A percentile compares a stretch with the other conserved stretches of the same genome.
Evolutionary conservation across 2,329 filamentous ascomycete species (phyloP).

Genomic region (Talaromyces piceae): DNA sequence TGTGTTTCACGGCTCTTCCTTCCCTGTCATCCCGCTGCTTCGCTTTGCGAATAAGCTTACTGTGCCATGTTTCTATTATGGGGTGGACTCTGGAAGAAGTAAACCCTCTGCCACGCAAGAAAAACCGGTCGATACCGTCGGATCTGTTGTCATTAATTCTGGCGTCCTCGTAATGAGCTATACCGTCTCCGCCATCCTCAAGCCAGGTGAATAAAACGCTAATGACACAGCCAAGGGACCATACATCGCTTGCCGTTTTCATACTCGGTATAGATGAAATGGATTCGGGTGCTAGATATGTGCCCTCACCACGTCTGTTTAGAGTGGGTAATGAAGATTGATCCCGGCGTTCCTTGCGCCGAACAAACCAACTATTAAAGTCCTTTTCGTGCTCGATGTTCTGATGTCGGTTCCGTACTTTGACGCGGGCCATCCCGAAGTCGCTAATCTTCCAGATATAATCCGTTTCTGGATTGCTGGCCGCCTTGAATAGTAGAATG

Average conservation of each 20-base stretch:
- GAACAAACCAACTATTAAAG: constrained; percentile 21
- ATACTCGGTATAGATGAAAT: constrained; percentile 19
- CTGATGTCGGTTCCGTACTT: constrained; percentile 17
- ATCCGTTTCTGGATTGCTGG: constrained; percentile 15
- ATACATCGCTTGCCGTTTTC: constrained; percentile 32
- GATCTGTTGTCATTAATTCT: constrained; percentile 16
- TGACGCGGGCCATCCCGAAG: constrained; percentile 37
- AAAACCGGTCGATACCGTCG: constrained; percentile 14
- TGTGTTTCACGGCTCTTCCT: constrained; percentile 16
- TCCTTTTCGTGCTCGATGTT: constrained; percentile 20
- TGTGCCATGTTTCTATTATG: constrained; percentile 5
- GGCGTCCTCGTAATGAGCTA: constrained; percentile 16
- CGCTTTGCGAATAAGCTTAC: constrained; percentile 5
- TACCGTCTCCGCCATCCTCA: constrained; percentile 21
- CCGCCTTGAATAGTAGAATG: constrained; percentile 21
- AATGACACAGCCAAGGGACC: constrained; percentile 36
- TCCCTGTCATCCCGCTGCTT: constrained; percentile 15
- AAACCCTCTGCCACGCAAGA: constrained; percentile 4
- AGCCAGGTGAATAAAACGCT: constrained; percentile 35
- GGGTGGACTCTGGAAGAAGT: constrained; percentile 5
- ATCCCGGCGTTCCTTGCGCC: constrained; percentile 13
- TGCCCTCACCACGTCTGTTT: constrained; percentile 26
- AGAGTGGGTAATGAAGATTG: constrained; percentile 14
- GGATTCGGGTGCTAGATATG: constrained; percentile 33
- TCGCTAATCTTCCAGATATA: constrained; percentile 36